phyloP scores from a whole-genome alignment of 2,329 filamentous ascomycete genomes.

The Aspergillus fijiensis region DNA sequence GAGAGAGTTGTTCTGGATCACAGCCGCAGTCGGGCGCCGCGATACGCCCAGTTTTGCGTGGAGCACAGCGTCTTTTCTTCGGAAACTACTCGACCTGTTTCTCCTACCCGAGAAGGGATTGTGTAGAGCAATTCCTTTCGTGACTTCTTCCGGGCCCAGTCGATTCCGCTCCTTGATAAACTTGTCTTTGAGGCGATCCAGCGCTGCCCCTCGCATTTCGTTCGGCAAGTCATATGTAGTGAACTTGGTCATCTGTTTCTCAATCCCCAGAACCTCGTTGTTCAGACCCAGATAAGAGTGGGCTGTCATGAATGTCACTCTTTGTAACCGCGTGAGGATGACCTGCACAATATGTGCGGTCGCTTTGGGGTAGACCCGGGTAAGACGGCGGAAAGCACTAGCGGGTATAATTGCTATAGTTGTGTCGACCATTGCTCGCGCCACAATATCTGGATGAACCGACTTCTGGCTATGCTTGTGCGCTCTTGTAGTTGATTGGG shows the following conservation, averaged over 20 bases:
- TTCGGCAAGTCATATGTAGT: conserved; percentile 91
- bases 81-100: conserved; percentile 68
- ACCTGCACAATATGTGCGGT: conserved; percentile 98
- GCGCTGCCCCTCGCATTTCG: conserved; percentile 76
- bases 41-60: conserved; percentile 61
- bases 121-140: conserved; percentile 92
- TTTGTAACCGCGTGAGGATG: conserved; percentile 87
- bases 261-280: conserved; percentile 86
- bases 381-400: conserved; percentile 88
- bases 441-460: conserved; percentile 93
- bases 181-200: conserved; percentile 87
- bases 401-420: conserved; percentile 98
- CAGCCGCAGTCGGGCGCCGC: conserved; percentile 25
- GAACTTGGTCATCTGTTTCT: conserved; percentile 90
- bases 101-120: conserved; percentile 68
- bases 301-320: conserved; percentile 90
- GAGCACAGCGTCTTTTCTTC: conserved; percentile 76
- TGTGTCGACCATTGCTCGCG: conserved; percentile 91
- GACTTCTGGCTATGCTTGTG: conserved; percentile 58
- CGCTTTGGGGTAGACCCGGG: conserved; percentile 90
- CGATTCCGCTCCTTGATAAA: conserved; percentile 83
- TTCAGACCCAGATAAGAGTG: conserved; percentile 93
- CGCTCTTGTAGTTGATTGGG: conserved; percentile 21
- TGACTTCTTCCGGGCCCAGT: conserved; percentile 74
- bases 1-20: conserved; percentile 20